phyloP scores from a whole-genome alignment of 768 basidiomycete genomes.

The Amyloporia xantha region DNA sequence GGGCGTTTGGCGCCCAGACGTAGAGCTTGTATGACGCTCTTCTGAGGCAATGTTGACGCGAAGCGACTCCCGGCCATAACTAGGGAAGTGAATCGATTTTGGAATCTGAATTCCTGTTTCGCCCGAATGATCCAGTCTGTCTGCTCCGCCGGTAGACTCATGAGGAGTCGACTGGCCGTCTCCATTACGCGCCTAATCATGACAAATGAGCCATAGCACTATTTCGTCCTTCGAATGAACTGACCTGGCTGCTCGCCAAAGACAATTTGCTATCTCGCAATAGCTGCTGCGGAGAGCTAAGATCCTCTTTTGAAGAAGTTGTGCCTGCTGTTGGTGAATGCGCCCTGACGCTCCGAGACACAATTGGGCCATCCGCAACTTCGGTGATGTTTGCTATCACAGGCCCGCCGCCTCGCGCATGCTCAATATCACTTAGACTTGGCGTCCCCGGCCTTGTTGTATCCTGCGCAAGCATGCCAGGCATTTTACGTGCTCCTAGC shows the following conservation, averaged over 20 bases:
- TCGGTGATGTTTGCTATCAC: background rate
- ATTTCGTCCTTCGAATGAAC: background rate
- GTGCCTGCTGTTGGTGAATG: background rate
- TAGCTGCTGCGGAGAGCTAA: background rate
- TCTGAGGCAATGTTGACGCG: background rate
- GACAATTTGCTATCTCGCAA: background rate
- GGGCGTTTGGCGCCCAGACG: background rate
- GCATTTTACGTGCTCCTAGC: slow-evolving; percentile 22
- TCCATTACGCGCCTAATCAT: too few relatives aligned
- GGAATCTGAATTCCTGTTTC: too few relatives aligned
- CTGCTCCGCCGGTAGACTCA: too few relatives aligned
- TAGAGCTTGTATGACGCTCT: background rate
- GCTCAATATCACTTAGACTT: background rate
- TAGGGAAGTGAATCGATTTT: too few relatives aligned
- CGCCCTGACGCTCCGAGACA: background rate
- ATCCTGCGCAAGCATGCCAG: background rate
- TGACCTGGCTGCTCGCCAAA: background rate
- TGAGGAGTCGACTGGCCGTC: too few relatives aligned
- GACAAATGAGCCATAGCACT: background rate
- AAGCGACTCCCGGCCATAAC: background rate
- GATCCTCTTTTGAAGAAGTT: background rate
- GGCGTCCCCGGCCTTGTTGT: background rate
- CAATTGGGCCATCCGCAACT: background rate
- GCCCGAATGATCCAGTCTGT: too few relatives aligned
- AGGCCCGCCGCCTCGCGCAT: background rate